Evolutionary conservation across 257 asterid species (phyloP).

Genomic region (Linderniella brevidens): DNA sequence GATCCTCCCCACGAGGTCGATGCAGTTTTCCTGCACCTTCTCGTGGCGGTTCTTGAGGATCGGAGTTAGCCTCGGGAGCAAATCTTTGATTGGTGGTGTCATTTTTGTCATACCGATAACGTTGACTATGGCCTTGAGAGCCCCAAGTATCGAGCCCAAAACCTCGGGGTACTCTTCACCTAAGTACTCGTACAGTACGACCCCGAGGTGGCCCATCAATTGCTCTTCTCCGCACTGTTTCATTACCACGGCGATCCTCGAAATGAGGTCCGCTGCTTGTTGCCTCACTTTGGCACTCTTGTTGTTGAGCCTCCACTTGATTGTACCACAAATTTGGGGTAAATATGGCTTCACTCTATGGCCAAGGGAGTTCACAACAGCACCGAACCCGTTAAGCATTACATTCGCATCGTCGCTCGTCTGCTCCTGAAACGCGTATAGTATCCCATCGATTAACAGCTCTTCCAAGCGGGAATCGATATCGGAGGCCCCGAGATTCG

Average conservation of each 20-base stretch:
- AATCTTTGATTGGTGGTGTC: conserved; percentile 87
- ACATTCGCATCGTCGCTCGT: conserved; percentile 90
- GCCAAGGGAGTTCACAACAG: conserved; percentile 84
- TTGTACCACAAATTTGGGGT: conserved; percentile 91
- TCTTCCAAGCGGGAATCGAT: conserved; percentile 78
- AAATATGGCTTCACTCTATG: conserved; percentile 75
- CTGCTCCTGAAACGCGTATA: conserved; percentile 87
- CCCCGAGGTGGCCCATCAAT: conserved; percentile 89
- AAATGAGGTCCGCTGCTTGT: conserved; percentile 81
- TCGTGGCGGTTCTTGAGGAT: conserved; percentile 87
- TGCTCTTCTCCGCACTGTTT: conserved; percentile 85
- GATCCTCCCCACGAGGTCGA: conserved; percentile 79
- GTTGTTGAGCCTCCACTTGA: conserved; percentile 80
- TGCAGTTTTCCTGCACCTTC: conserved; percentile 86
- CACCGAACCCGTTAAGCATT: conserved; percentile 92
- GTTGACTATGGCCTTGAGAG: conserved; percentile 78
- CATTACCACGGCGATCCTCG: conserved; percentile 87
- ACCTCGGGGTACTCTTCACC: conserved; percentile 95
- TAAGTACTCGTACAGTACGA: conserved; percentile 63
- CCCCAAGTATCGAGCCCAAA: conserved; percentile 76
- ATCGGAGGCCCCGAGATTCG: conserved; percentile 78
- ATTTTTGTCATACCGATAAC: conserved; percentile 90
- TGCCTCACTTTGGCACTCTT: conserved; percentile 90
- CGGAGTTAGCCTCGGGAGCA: conserved; percentile 88
- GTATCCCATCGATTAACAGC: conserved; percentile 72